Evolutionary conservation across 148 eudicot genomes (phyloP).

Genomic region (Chenopodium quinoa): DNA sequence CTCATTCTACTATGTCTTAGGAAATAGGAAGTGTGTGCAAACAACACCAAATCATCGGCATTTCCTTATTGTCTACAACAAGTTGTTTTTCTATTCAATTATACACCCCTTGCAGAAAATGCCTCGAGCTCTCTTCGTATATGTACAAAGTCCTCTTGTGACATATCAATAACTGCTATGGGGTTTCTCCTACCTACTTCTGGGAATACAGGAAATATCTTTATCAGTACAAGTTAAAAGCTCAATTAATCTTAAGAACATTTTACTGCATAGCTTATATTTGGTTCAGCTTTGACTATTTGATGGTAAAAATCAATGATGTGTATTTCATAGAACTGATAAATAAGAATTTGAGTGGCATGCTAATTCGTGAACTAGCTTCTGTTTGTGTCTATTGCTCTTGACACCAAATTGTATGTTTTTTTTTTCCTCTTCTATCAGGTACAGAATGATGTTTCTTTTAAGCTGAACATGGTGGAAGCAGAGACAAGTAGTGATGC

Average conservation of each 20-base stretch:
- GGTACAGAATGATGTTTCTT: conserved; percentile 53
- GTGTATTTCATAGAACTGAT: background rate
- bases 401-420: background rate
- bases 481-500: conserved; percentile 31
- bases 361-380: background rate
- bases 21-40: too few species aligned
- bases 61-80: background rate
- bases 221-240: background rate
- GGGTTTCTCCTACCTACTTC: background rate
- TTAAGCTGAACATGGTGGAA: conserved; percentile 33
- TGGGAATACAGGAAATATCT: background rate
- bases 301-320: background rate
- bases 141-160: background rate
- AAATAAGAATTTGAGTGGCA: background rate
- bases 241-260: background rate
- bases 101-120: background rate
- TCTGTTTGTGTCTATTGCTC: conserved; percentile 1
- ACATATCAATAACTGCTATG: background rate
- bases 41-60: background rate
- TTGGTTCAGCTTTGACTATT: background rate
- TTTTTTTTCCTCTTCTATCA: conserved; percentile 23
- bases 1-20: too few species aligned
- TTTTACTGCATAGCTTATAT: background rate
- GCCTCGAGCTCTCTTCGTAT: background rate
- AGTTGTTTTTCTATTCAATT: background rate